Conservation (phyloP, 148 eudicot genomes). For the Fagopyrum esculentum region DNA sequence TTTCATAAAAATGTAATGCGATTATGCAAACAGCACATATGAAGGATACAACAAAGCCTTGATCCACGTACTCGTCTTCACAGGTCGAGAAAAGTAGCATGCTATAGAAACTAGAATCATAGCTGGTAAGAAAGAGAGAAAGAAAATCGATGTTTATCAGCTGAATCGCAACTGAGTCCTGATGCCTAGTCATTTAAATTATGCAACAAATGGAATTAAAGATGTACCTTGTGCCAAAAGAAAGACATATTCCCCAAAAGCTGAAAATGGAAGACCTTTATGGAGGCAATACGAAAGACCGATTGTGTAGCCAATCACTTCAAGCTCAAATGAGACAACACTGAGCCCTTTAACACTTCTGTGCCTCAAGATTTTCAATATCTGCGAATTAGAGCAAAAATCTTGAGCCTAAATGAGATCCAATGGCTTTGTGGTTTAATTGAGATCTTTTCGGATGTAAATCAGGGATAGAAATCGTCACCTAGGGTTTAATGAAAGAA, state of each 20-base stretch:
- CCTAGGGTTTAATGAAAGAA: background rate
- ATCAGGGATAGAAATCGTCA: background rate
- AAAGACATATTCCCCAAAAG: conserved; percentile 88
- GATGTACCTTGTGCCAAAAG: conserved; percentile 73
- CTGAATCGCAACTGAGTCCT: background rate
- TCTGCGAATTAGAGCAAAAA: conserved; percentile 36
- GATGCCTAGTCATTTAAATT: background rate
- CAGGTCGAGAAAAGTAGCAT: conserved; percentile 78
- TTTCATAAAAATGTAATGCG: background rate
- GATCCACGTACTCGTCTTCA: conserved; percentile 72
- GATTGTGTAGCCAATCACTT: conserved; percentile 89
- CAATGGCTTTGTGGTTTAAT: background rate
- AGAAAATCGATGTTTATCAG: background rate
- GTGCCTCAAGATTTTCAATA: conserved; percentile 64
- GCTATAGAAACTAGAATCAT: conserved; percentile 68
- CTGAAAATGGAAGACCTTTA: conserved; percentile 95
- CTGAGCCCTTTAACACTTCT: conserved; percentile 83
- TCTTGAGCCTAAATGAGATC: background rate
- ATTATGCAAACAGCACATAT: conserved; percentile 12
- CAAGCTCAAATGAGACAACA: conserved; percentile 77
- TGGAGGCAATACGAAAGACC: conserved; percentile 94
- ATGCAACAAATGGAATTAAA: background rate
- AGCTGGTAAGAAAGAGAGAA: conserved; percentile 34
- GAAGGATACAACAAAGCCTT: conserved; percentile 79
- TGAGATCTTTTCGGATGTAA: background rate